Evolutionary conservation across 2,329 filamentous ascomycete genomes (phyloP).

Genomic region (Alternaria arborescens): DNA sequence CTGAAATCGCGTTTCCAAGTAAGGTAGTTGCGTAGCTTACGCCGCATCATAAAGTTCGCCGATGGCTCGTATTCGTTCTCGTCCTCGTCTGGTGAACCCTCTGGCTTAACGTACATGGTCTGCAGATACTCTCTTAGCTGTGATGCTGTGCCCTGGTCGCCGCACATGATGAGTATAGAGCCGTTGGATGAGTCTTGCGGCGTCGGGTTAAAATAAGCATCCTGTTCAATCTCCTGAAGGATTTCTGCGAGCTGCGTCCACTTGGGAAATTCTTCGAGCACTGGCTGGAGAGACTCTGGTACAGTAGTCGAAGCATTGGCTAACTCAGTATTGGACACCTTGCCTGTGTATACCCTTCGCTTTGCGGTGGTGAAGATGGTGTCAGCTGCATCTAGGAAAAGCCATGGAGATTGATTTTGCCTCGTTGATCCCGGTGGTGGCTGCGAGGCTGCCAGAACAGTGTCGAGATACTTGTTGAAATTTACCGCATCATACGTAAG

Average conservation of each 20-base stretch:
- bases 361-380: constrained; percentile 93
- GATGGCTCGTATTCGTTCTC: constrained; percentile 69
- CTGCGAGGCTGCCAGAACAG: constrained; percentile 88
- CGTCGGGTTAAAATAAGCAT: constrained; percentile 82
- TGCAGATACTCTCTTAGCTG: constrained; percentile 92
- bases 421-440: constrained; percentile 86
- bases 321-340: constrained; percentile 66
- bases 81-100: constrained; percentile 54
- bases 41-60: constrained; percentile 87
- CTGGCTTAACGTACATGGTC: constrained; percentile 79
- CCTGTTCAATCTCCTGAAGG: constrained; percentile 89
- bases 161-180: constrained; percentile 96
- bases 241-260: constrained; percentile 91
- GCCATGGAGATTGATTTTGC: constrained; percentile 92
- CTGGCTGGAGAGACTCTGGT: constrained; percentile 73
- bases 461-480: constrained; percentile 92
- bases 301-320: constrained; percentile 58
- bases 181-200: constrained; percentile 85
- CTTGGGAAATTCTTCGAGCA: constrained; percentile 94
- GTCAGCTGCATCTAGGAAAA: constrained; percentile 94
- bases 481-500: constrained; percentile 89
- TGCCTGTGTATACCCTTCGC: constrained; percentile 82
- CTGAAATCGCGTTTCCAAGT: constrained; percentile 91
- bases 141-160: constrained; percentile 82
- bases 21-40: constrained; percentile 85